Conservation (phyloP, 2,329 filamentous ascomycete species). For the Chaetomium globosum region DNA sequence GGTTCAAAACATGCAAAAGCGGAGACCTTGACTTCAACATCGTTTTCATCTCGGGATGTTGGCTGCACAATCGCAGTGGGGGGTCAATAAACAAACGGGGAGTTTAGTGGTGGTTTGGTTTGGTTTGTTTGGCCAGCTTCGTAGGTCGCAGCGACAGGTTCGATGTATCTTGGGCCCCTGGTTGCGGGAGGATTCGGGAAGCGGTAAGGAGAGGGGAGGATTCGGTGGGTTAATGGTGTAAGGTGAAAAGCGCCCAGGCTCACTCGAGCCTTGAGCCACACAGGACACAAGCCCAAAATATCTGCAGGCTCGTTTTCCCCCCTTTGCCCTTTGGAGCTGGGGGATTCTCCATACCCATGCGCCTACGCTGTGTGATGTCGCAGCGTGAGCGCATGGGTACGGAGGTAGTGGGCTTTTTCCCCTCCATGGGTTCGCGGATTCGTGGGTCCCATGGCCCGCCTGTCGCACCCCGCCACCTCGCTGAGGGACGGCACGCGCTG, state of each 20-base stretch:
- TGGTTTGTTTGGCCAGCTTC: constrained; percentile 15
- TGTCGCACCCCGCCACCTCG: constrained; percentile 38
- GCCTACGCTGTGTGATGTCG: constrained; percentile 33
- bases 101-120: constrained; percentile 13
- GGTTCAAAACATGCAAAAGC: constrained; percentile 21
- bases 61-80: constrained; percentile 25
- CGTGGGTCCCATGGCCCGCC: constrained; percentile 29
- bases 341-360: constrained; percentile 25
- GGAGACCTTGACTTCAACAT: constrained; percentile 38
- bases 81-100: constrained; percentile 11
- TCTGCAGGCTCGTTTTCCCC: constrained; percentile 20
- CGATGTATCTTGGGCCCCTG: constrained; percentile 18
- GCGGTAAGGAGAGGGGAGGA: constrained; percentile 26
- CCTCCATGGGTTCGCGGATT: constrained; percentile 18
- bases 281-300: constrained; percentile 28
- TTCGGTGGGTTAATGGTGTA: constrained; percentile 22
- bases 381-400: constrained; percentile 35
- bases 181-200: constrained; percentile 28
- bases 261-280: constrained; percentile 31
- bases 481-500: constrained; percentile 24
- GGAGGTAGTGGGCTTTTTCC: constrained; percentile 25
- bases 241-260: constrained; percentile 29
- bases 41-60: constrained; percentile 35
- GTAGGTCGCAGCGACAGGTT: constrained; percentile 11
- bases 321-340: not conserved